Evolutionary conservation across 257 asterid genomes (phyloP), one percentile per base, ranked within the genome.

Genomic region (Petrea volubilis): DNA sequence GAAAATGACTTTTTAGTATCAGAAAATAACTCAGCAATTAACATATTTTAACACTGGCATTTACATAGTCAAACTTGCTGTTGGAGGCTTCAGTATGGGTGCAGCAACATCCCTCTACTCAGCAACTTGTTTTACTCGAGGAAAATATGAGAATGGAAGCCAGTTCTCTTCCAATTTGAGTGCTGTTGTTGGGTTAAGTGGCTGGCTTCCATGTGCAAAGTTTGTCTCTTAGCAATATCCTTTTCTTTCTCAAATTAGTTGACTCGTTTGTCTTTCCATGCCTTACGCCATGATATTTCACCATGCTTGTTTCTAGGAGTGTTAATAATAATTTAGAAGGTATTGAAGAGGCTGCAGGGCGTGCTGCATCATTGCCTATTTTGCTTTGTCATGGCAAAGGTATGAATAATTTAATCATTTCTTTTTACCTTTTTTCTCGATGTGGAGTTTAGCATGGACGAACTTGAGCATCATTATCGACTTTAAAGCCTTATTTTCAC

Each of bases 51-150:
- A 28, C 24, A 36, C 64, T 68, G 51, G 59, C 33, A 47, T 78
- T 70, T 73, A 71, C 74, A 18, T 76, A 93, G 98, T 93, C 71
- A 90, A 90, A 83, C 96, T 93, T 14, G 97, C 93, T 46, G 81
- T 90, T 25, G 97, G 97, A 72, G 96, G 98, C 74, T 92, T 92
- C 80, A 92, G 98, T 78, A 92, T 92, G 98, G 98, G 98, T 43
- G 94, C 96, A 7, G 98, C 96, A 58, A 56, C 90, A 18, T 64
- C 98, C 63, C 92, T 92, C 57, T 85, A 90, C 86, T 82, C 95
- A 21, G 95, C 98, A 53, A 81, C 87, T 40, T 92, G 97, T 76
- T 88, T 83, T 78, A 62, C 81, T 64, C 70, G 68, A 23, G 94
- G 96, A 61, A 88, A 88, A 56, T 90, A 82, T 62, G 91, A 68